Percentiles rank a stretch among this genome's conserved stretches.
Evolutionary conservation across 2,329 filamentous ascomycete genomes (phyloP).

Genomic region (Botrytis sinoallii): DNA sequence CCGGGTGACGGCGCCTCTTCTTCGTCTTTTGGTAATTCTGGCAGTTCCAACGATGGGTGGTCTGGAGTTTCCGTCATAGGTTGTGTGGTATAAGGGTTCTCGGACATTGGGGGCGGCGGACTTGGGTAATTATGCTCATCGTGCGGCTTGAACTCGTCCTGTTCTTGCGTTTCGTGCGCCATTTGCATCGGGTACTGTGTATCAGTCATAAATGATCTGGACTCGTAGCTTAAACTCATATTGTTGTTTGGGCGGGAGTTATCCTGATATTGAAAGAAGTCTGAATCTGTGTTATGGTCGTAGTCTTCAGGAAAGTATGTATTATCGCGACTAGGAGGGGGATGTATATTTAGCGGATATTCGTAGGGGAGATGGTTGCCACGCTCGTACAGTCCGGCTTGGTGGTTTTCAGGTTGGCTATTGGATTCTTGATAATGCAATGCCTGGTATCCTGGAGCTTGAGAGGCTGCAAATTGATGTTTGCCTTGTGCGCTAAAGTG

Average conservation of each 20-base stretch:
- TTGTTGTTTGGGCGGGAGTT: slow-evolving; percentile 1
- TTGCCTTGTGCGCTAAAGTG: slow-evolving; percentile 10
- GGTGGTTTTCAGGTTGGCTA: slow-evolving; percentile 12
- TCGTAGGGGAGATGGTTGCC: slow-evolving; percentile 8
- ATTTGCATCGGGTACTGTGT: slow-evolving; percentile 34
- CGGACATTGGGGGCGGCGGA: slow-evolving; percentile 32
- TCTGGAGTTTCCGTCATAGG: slow-evolving; percentile 26
- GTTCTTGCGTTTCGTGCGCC: slow-evolving; percentile 33
- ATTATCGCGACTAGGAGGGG: background rate
- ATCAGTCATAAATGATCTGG: slow-evolving; percentile 27
- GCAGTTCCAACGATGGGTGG: slow-evolving; percentile 30
- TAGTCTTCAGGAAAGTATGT: slow-evolving; percentile 4
- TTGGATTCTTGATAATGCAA: slow-evolving; percentile 10
- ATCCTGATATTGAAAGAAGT: slow-evolving; percentile 11
- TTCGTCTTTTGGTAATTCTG: slow-evolving; percentile 34
- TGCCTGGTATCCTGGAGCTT: background rate
- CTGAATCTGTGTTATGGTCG: background rate
- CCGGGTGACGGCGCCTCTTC: slow-evolving; percentile 34
- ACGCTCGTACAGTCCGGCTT: slow-evolving; percentile 14
- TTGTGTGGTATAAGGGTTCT: slow-evolving; percentile 35
- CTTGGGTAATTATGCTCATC: slow-evolving; percentile 36
- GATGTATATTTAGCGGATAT: background rate
- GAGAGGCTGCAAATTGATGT: slow-evolving; percentile 8
- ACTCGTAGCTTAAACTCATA: slow-evolving; percentile 36
- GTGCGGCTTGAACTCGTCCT: slow-evolving; percentile 30